These are phyloP conservation scores for Coniosporium apollinis DNA, from an alignment of 495 filamentous ascomycete species.

Conservation along the genomic window DNA sequence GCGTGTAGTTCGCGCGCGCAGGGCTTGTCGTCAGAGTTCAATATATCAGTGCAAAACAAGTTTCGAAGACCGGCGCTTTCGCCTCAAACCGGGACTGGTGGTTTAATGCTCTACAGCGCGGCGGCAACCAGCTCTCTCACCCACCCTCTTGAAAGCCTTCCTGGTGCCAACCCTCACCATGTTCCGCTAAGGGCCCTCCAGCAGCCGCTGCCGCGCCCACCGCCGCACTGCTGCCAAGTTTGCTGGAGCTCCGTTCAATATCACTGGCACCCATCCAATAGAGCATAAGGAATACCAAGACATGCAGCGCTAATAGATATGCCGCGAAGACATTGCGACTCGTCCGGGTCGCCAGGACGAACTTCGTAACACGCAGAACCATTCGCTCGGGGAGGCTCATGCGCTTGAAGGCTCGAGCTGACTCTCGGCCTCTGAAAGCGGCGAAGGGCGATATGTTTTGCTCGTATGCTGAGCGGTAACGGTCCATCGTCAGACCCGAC, in stretches of 20 bases:
- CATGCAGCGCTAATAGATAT: conserved; percentile 78
- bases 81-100: too few species aligned
- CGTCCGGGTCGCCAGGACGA: conserved; percentile 76
- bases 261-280: conserved; percentile 56
- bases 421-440: conserved; percentile 82
- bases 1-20: too few species aligned
- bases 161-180: conserved; percentile 8
- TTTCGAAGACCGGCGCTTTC: too few species aligned
- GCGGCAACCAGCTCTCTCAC: background rate
- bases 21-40: too few species aligned
- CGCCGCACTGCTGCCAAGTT: conserved; percentile 19
- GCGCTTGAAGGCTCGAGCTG: conserved; percentile 77
- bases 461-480: conserved; percentile 89
- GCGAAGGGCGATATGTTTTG: conserved; percentile 90
- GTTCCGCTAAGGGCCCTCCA: conserved; percentile 7
- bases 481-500: conserved; percentile 55
- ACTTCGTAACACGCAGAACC: conserved; percentile 77
- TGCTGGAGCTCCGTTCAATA: conserved; percentile 23
- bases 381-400: conserved; percentile 84
- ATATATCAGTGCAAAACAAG: too few species aligned
- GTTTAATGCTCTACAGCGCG: background rate
- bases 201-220: conserved; percentile 19
- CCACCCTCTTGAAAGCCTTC: conserved; percentile 9
- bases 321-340: conserved; percentile 90
- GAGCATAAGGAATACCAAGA: conserved; percentile 70